Percentiles rank a stretch among this genome's conserved stretches.
Evolutionary conservation across 1,139 yeast species (phyloP).

Genomic region (Hyphopichia wangnamkhiaoensis): DNA sequence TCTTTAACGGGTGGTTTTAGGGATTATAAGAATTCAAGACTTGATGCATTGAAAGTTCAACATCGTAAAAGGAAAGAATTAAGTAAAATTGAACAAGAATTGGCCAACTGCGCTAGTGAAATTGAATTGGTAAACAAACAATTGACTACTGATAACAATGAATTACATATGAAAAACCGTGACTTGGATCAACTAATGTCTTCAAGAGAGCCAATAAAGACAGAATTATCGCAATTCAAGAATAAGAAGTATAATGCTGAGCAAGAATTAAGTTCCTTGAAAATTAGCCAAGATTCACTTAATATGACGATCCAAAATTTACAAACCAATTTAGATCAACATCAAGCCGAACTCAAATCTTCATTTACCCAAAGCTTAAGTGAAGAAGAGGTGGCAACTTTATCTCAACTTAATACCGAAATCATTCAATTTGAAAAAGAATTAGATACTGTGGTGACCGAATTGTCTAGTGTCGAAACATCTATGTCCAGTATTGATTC

Average conservation of each 20-base stretch:
- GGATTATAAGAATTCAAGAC: slow-evolving; percentile 65
- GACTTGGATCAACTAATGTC: slow-evolving; percentile 34
- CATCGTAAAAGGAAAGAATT: slow-evolving; percentile 53
- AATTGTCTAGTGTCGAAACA: slow-evolving; percentile 52
- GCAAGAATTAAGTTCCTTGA: slow-evolving; percentile 40
- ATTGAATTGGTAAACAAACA: slow-evolving; percentile 28
- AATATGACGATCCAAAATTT: slow-evolving; percentile 27
- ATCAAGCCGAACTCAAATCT: slow-evolving; percentile 51
- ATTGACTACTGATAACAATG: slow-evolving; percentile 37
- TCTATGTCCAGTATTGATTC: slow-evolving; percentile 53
- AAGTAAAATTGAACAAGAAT: slow-evolving; percentile 31
- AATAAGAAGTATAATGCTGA: slow-evolving; percentile 41
- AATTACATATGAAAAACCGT: slow-evolving; percentile 45
- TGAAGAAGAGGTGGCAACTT: slow-evolving; percentile 31
- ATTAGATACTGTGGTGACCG: slow-evolving; percentile 43
- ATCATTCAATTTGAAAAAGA: slow-evolving; percentile 44
- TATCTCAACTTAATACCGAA: slow-evolving; percentile 38
- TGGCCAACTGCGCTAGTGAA: slow-evolving; percentile 19
- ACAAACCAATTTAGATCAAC: slow-evolving; percentile 34
- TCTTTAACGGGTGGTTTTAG: slow-evolving; percentile 88
- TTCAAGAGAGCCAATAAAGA: slow-evolving; percentile 45
- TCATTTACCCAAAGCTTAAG: slow-evolving; percentile 58
- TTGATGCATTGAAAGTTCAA: slow-evolving; percentile 66
- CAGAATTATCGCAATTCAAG: slow-evolving; percentile 42
- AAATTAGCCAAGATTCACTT: slow-evolving; percentile 21